These are phyloP conservation scores for Daldinia decipiens DNA, from an alignment of 495 filamentous ascomycete genomes.

Conservation along the genomic window DNA sequence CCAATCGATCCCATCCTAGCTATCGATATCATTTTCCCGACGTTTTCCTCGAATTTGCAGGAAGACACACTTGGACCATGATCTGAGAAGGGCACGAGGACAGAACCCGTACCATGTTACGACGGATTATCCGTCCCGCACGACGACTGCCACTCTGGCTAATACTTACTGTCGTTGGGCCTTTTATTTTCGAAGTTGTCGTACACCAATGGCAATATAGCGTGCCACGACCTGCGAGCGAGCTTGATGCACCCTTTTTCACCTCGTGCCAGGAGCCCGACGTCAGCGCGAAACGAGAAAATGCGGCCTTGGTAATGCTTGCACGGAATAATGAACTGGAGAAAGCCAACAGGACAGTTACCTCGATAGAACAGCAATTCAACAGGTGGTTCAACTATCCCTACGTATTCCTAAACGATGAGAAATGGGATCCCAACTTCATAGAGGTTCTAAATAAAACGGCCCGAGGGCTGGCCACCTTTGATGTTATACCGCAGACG, in stretches of 20 bases:
- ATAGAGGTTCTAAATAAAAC: conserved; percentile 83
- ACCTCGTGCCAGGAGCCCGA: conserved; percentile 57
- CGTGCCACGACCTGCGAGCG: conserved; percentile 41
- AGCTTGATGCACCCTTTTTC: conserved; percentile 58
- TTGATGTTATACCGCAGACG: conserved; percentile 75
- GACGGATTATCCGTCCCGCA: conserved; percentile 49
- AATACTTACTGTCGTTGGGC: conserved; percentile 39
- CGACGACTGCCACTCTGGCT: conserved; percentile 47
- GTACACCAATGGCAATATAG: conserved; percentile 44
- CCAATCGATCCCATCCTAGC: conserved; percentile 17
- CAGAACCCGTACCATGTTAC: conserved; percentile 43
- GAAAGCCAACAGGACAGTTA: conserved; percentile 85
- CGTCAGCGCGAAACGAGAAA: conserved; percentile 71
- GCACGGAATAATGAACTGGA: conserved; percentile 88
- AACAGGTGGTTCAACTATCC: conserved; percentile 98
- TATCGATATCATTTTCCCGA: conserved; percentile 32
- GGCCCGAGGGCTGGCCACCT: conserved; percentile 82
- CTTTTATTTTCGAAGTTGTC: conserved; percentile 46
- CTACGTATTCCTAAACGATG: conserved; percentile 94
- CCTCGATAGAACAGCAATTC: conserved; percentile 95
- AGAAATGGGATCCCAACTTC: conserved; percentile 84
- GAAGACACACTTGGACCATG: conserved; percentile 33
- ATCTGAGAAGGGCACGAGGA: conserved; percentile 33
- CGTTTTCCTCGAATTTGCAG: conserved; percentile 15
- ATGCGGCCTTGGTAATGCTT: conserved; percentile 87